Base-by-base conservation (phyloP, 495 filamentous ascomycete species). In the Talaromyces trachyspermus region DNA sequence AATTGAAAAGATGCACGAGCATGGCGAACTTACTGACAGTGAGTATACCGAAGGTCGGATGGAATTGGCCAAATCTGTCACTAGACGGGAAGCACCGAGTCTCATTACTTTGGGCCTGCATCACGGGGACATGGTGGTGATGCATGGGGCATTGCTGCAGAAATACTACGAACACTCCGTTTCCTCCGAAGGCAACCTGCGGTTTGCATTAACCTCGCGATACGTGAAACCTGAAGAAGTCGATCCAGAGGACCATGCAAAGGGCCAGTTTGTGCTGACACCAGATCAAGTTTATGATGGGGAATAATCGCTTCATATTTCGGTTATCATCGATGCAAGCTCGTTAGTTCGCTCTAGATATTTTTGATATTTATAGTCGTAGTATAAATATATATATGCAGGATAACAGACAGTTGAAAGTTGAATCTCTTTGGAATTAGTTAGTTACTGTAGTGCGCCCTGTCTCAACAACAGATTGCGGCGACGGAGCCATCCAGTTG, bases 121-220 rank as follows among this genome's bases (percentile, higher is more conserved):
- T 24, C 89, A 95, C 58, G 89, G 89, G 0, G 88, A 94, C 56
- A 70, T 90, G 37, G 73, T 94, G 20, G 72, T 94, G 2, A 95
- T 95, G 89, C 78, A 88, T 55, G 89, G 88, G 0, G 66, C 66
- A 0, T 56, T 68, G 1, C 77, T 95, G 23, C 89, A 95, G 55
- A 75, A 76, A 51, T 71, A 75, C 24, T 91, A 81, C 49, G 86
- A 89, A 84, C 86, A 90, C 55, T 56, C 64, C 0, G 83, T 89
- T 5, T 57, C 57, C 0, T 77, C 81, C 0, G 40, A 60, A 1
- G 78, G 79, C 0, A 72, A 66, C 15, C 62, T 87, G 5, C 76
- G 86, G 0, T 90, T 83, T 60, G 85, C 84, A 0, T 53, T 89
- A 26, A 71, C 68, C 0, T 57, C 68, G 7, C 56, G 68, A 17